These are phyloP conservation scores for Claviceps sp. DNA, from an alignment of 2,329 filamentous ascomycete species.

Conservation along the genomic window DNA sequence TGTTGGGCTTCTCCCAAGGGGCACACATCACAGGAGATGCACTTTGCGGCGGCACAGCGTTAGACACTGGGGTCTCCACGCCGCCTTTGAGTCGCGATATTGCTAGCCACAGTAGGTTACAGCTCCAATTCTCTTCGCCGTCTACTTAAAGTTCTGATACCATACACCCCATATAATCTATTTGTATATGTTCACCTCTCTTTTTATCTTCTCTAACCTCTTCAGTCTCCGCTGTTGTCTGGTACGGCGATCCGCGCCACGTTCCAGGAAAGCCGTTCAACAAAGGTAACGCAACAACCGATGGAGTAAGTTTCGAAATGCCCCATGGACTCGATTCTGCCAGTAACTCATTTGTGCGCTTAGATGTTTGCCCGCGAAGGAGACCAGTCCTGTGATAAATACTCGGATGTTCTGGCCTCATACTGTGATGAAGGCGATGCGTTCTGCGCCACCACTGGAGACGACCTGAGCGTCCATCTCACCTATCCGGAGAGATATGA, in stretches of 20 bases:
- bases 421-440: conserved; percentile 1
- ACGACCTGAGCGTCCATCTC: neutral
- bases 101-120: neutral
- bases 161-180: no score
- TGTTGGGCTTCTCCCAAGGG: conserved; percentile 1
- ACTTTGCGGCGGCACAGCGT: neutral
- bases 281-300: neutral
- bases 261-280: neutral
- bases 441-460: neutral
- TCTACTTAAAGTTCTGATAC: no score
- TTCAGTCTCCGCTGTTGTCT: neutral
- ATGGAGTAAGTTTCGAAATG: neutral
- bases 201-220: neutral
- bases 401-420: neutral
- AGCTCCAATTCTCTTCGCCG: neutral
- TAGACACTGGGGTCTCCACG: neutral
- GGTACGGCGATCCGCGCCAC: neutral
- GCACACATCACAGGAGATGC: conserved; percentile 1
- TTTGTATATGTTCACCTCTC: neutral
- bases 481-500: neutral
- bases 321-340: no score
- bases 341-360: neutral
- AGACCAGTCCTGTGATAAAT: neutral
- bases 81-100: neutral
- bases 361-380: neutral